Base-by-base conservation (phyloP, 371 early-diverging fungal genomes). In the Umbelopsis sp. region DNA sequence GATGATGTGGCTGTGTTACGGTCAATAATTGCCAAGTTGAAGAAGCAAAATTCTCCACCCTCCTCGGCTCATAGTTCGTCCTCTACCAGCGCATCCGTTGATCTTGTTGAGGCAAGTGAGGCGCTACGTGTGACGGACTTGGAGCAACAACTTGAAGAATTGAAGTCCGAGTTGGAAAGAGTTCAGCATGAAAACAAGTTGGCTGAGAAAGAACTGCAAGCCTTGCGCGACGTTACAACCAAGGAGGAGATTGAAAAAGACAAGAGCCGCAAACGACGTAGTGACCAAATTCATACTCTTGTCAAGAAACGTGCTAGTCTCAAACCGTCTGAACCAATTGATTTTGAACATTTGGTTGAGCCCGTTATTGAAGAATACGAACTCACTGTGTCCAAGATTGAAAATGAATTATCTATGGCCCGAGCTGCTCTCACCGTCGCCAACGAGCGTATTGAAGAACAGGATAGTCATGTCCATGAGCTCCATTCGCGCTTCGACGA, bases 311-410 rank as follows among this genome's bases (percentile, higher is more conserved):
- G 41, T 41, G 45, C 51, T 24, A 45, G 57, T 38, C 29, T 37
- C 48, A 20, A 41, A 32, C 57, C 9, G 16, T 41, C 2, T 44
- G 46, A 72, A 11, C 48, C 51, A 4, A 18, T 70, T 25, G 76
- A 80, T 18, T 88, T 90, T 66, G 85, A 87, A 51, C 84, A 87
- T 20, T 73, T 86, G 52, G 88, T 87, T 7, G 91, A 88, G 44
- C 88, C 91, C 44, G 87, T 88, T 29, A 88, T 89, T 74, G 85
- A 88, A 72, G 88, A 91, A 52, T 87, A 89, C 44, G 89, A 87
- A 72, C 88, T 87, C 65, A 82, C 86, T 0, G 80, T 88, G 5
- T 76, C 87, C 3, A 80, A 77, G 1, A 76, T 91, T 11, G 89
- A 88, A 66, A 80, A 81, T 6, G 84, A 89, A 53, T 70, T 91